Base-by-base conservation (phyloP, 345 rosid genomes). In the Camelina sativa region DNA sequence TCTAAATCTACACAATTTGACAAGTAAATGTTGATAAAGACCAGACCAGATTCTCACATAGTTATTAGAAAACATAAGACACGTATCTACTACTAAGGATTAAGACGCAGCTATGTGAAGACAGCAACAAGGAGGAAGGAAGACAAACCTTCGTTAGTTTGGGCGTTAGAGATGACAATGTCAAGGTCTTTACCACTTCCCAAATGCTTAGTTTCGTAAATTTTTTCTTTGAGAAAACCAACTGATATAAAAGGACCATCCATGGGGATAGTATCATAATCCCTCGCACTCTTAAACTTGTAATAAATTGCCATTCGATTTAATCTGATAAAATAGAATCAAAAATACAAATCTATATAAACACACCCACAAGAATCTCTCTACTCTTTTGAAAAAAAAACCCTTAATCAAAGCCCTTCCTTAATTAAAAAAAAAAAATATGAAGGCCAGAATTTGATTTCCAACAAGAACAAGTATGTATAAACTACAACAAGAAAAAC, bases 231-330 rank as follows among this genome's bases (percentile, higher is more conserved):
- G 91, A 96, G 84, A 62, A 84, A 82, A 86, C 98, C 97, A 79
- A 92, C 96, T 15, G 96, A 83, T 80, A 95, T 90, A 87, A 95
- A 95, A 58, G 98, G 90, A 34, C 98, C 97, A 80, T 90, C 99
- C 94, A 92, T 84, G 67, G 90, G 13, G 77, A 95, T 84, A 61
- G 94, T 86, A 87, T 95, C 98, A 80, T 85, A 95, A 81, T 86
- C 98, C 91, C 83, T 88, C 62, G 99, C 99, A 87, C 99, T 95
- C 92, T 95, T 92, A 85, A 92, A 95, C 84, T 95, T 95, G 88
- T 92, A 95, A 88, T 92, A 90, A 44, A 95, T 96, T 78, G 99
- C 94, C 99, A 95, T 95, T 77, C 3, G 67, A 71, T 57, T 72
- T 50, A 72, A 41, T 77, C 81, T 77, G 81, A 77, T 77, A 62